Evolutionary conservation across 192 early-diverging fungal species (phyloP), one percentile per base, ranked within the genome.

Genomic region (Coemansia furcata): DNA sequence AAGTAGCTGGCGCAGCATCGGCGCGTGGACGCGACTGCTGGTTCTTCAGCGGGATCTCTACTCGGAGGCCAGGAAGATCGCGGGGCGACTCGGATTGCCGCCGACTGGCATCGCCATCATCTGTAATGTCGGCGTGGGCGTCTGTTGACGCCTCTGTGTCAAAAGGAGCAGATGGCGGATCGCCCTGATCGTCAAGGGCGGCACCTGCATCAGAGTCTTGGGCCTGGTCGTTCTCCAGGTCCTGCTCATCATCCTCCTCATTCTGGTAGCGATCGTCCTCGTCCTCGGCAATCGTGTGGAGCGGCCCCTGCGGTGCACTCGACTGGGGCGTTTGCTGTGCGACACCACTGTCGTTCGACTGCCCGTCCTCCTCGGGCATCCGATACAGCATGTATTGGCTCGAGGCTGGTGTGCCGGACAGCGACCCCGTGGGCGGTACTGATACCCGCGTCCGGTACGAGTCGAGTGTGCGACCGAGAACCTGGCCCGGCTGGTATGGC

Each of bases 401-500:
- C n/a, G 67, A 3, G 1, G 21, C 55, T 1, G 68, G n/a, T 19
- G 64, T 35, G 6, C 40, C 54, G 17, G 58, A 23, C 14, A 38
- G n/a, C 4, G 32, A n/a, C 3, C 59, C 35, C 1, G 60, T 14
- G 1, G 59, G 6, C 6, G 67, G 65, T 17, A 68, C 71, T 0
- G 75, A 21, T 40, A 76, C 10, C 26, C 80, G 72, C 47, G 80
- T 61, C 59, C 80, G 80, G 44, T 76, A 82, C 32, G 72, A 32
- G 58, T 77, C 75, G 19, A 82, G 46, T 15, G 72, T 43, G 49
- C 80, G 66, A 3, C 80, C 80, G 4, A 82, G 75, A 5, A 82
- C 80, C 62, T 82, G 75, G 15, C 80, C 80, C 0, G 80, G 80
- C 72, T 82, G 80, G 66, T 82, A 82, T 17, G 80, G 80, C 59